phyloP scores from a whole-genome alignment of 495 filamentous ascomycete genomes.

The Aspergillus heteromorphus region DNA sequence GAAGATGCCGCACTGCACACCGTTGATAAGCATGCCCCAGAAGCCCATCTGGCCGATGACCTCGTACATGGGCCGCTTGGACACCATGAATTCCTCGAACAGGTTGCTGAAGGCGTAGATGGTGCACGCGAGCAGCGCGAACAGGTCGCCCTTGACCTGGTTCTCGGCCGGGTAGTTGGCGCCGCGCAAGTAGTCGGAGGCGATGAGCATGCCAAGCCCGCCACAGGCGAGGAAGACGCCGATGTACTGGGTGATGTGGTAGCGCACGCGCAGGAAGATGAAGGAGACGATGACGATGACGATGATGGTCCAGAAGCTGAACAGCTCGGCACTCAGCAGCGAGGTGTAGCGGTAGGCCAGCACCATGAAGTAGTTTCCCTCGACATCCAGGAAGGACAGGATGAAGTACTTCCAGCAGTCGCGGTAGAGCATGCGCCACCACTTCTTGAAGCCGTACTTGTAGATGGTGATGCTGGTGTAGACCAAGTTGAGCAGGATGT shows the following conservation, averaged over 20 bases:
- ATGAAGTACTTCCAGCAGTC: constrained; percentile 94
- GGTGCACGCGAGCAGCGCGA: constrained; percentile 78
- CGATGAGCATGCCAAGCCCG: constrained; percentile 84
- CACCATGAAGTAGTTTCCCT: constrained; percentile 96
- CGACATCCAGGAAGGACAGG: constrained; percentile 83
- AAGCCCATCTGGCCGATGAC: constrained; percentile 86
- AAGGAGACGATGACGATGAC: constrained; percentile 84
- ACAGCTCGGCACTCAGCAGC: constrained; percentile 81
- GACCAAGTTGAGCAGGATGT: constrained; percentile 72
- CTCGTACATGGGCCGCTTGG: constrained; percentile 81
- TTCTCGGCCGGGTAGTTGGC: constrained; percentile 48
- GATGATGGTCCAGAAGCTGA: constrained; percentile 98
- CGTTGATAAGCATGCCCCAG: constrained; percentile 86
- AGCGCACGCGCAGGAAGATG: constrained; percentile 75
- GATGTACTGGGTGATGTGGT: constrained; percentile 72
- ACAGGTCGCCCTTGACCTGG: constrained; percentile 88
- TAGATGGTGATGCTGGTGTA: constrained; percentile 80
- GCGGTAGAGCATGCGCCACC: constrained; percentile 51
- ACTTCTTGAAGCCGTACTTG: constrained; percentile 69
- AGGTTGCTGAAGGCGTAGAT: constrained; percentile 89
- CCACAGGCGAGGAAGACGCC: constrained; percentile 88
- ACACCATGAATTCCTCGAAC: constrained; percentile 90
- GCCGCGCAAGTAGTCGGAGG: constrained; percentile 79
- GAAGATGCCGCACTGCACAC: constrained; percentile 83
- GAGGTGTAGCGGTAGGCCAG: constrained; percentile 90